Percentiles rank a stretch among this genome's conserved stretches.
Evolutionary conservation across 2,329 filamentous ascomycete genomes (phyloP).

Genomic region (Aspergillus latus): DNA sequence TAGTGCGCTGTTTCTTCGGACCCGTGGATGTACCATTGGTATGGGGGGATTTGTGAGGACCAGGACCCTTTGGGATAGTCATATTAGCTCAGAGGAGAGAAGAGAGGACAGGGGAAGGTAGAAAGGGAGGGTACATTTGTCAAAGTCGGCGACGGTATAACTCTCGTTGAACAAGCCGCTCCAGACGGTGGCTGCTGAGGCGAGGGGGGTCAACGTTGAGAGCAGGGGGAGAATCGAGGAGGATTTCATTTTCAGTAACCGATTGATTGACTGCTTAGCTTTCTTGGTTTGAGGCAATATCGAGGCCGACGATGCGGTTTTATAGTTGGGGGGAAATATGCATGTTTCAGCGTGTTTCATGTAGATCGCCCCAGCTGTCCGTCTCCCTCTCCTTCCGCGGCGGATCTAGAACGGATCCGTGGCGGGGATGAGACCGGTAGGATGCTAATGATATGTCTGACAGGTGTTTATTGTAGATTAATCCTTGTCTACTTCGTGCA

Average conservation of each 20-base stretch:
- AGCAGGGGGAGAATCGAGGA: constrained; percentile 3
- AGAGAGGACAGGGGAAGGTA: too few species aligned
- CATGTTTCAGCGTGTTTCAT: constrained; percentile 3
- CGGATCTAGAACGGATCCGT: too few species aligned
- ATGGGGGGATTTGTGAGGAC: constrained; percentile 67
- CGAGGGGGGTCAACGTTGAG: constrained; percentile 11
- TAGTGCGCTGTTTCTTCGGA: constrained; percentile 52
- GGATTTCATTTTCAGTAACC: constrained; percentile 18
- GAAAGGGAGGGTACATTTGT: constrained; percentile 22
- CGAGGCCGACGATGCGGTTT: not conserved
- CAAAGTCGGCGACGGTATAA: constrained; percentile 25
- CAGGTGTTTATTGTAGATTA: too few species aligned
- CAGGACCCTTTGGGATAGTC: constrained; percentile 53
- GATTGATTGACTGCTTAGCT: not conserved
- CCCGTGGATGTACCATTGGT: constrained; percentile 77
- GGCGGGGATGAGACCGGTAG: too few species aligned
- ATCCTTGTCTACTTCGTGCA: too few species aligned
- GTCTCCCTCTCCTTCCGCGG: not conserved
- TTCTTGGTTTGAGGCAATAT: not conserved
- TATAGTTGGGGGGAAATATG: not conserved
- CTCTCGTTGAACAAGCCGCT: constrained; percentile 29
- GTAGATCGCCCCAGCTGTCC: not conserved
- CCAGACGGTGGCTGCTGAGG: constrained; percentile 28
- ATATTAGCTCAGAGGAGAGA: not conserved
- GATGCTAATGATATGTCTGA: too few species aligned